Percentiles rank a stretch among this genome's conserved stretches.
Conservation (phyloP, 2,329 filamentous ascomycete genomes). For the Penicillium sp. region DNA sequence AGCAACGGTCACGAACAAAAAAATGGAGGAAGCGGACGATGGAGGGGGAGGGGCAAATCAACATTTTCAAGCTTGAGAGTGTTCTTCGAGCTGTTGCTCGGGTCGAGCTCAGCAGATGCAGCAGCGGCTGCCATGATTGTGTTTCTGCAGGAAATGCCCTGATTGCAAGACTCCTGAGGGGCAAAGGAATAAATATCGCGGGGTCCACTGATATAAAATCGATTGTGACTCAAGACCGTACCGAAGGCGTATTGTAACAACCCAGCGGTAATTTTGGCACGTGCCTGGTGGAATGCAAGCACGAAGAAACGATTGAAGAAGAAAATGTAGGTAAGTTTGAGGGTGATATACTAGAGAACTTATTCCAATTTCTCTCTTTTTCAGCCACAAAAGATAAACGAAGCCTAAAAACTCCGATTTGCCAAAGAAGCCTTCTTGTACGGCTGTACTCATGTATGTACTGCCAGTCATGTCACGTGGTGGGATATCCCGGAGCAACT, state of each 20-base stretch:
- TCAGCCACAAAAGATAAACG: neutral
- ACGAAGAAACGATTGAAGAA: neutral
- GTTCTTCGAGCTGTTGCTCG: conserved; percentile 59
- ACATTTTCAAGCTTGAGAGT: conserved; percentile 68
- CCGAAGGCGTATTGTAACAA: conserved; percentile 8
- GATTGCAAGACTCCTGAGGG: conserved; percentile 28
- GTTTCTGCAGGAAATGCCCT: conserved; percentile 26
- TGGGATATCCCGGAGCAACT: conserved; percentile 30
- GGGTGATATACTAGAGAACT: too few relatives aligned
- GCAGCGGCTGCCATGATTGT: conserved; percentile 46
- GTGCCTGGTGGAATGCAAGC: neutral
- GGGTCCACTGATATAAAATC: conserved; percentile 28
- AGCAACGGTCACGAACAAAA: conserved; percentile 10
- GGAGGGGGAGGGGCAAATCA: conserved; percentile 31
- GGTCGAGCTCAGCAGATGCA: conserved; percentile 61
- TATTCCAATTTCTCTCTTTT: too few relatives aligned
- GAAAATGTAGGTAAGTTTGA: too few relatives aligned
- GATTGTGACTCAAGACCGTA: conserved; percentile 22
- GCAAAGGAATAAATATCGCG: conserved; percentile 27
- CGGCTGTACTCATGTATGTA: neutral
- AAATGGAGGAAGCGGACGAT: conserved; percentile 20
- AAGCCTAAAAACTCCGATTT: too few relatives aligned
- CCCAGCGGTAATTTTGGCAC: conserved; percentile 7
- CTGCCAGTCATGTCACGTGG: conserved; percentile 21
- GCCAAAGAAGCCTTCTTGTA: neutral